Base-by-base conservation (phyloP, 148 eudicot species). In the Dianthus caryophyllus region DNA sequence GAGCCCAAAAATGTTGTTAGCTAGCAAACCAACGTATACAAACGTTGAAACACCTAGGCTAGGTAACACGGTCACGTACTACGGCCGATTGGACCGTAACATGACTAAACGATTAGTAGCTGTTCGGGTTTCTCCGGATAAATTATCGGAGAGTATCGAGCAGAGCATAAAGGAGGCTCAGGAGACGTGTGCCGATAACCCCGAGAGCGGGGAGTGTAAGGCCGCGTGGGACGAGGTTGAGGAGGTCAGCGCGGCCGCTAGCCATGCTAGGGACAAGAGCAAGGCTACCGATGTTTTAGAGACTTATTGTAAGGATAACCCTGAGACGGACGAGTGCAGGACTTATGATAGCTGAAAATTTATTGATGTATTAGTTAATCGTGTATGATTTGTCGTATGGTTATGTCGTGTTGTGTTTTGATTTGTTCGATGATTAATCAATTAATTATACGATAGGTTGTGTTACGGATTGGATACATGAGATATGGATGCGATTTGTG, bases 141-240 rank as follows among this genome's bases (percentile, higher is more conserved):
- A 78, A 61, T 39, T 92, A 0, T 81, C 94, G 21, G 84, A 71
- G 14, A 76, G 79, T 75, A 87, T 92, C 54, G 96, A 68, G 31
- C 87, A 84, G 65, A 89, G 97, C 82, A 75, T 92, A 27, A 85
- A 92, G 81, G 39, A 43, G 1, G 97, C 97, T 0, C 71, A 89
- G 77, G 94, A 87, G 81, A 57, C 83, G 2, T 92, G 97, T 72
- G 25, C 87, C 5, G 96, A 68, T 0, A 82, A 85, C 66, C 84
- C 96, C 0, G 75, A 47, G 7, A 83, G 88, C 81, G 96, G 97
- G 1, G 97, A 88, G 84, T 91, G 97, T 31, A 84, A 63, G 33
- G 96, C 97, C 0, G 92, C 97, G 1, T 91, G 97, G 97, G 97
- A 91, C 38, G 96, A 84, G 76, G 97, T 91, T 73, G 97, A 91